A percentile compares a stretch with the other conserved stretches of the same genome.
phyloP scores from a whole-genome alignment of 257 asterid species.

The Jacaranda mimosifolia region DNA sequence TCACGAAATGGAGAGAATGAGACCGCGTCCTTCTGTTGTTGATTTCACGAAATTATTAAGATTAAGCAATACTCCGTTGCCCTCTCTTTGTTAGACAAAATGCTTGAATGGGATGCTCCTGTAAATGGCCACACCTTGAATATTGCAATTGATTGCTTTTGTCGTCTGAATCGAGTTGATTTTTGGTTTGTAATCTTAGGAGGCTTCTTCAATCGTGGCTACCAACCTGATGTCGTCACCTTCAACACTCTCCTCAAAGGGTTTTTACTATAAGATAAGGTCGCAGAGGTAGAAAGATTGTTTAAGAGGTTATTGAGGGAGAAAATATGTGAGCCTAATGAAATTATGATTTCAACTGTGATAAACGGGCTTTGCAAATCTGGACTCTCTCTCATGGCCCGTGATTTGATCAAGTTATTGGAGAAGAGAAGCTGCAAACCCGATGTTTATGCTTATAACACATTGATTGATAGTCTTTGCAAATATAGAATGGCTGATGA shows the following conservation, averaged over 20 bases:
- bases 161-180: slow-evolving; percentile 16
- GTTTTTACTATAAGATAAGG: slow-evolving; percentile 2
- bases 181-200: slow-evolving; percentile 33
- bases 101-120: slow-evolving; percentile 18
- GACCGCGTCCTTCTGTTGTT: no score
- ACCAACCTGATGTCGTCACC: background rate
- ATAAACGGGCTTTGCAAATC: slow-evolving; percentile 46
- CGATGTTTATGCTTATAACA: background rate
- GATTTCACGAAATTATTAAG: slow-evolving; percentile 11
- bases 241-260: slow-evolving; percentile 31
- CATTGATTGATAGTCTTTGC: slow-evolving; percentile 28
- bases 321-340: slow-evolving; percentile 25
- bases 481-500: slow-evolving; percentile 26
- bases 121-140: background rate
- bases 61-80: background rate
- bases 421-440: background rate
- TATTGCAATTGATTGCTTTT: slow-evolving; percentile 20
- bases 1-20: slow-evolving; percentile 18
- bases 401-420: slow-evolving; percentile 24
- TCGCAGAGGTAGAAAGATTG: slow-evolving; percentile 14
- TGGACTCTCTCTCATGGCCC: slow-evolving; percentile 14
- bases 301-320: slow-evolving; percentile 27
- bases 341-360: slow-evolving; percentile 9
- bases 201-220: slow-evolving; percentile 31
- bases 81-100: slow-evolving; percentile 29